Evolutionary conservation across 225 moss, liverwort and hornwort species (phyloP).

Genomic region (Antitrichia curtipendula): DNA sequence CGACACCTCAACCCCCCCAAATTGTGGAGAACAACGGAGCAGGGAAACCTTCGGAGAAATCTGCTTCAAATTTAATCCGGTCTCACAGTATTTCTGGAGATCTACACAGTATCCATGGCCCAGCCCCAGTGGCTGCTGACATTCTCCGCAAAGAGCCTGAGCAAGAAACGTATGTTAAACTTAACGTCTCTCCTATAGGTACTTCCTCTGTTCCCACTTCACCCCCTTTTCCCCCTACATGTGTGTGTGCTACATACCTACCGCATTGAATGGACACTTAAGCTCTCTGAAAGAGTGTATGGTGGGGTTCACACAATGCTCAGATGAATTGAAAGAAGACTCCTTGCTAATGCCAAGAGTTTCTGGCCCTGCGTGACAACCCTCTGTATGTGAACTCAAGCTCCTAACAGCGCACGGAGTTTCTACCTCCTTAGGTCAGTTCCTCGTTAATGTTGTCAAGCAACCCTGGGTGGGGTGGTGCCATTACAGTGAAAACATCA

Average conservation of each 20-base stretch:
- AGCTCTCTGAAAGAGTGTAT: conserved; percentile 33
- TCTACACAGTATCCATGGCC: conserved; percentile 68
- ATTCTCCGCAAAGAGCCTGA: conserved; percentile 93
- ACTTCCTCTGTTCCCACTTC: background rate
- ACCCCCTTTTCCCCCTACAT: background rate
- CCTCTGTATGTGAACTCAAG: conserved; percentile 22
- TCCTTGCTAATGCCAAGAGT: conserved; percentile 19
- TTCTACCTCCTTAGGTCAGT: conserved; percentile 23
- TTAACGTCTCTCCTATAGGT: conserved; percentile 76
- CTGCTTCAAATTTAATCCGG: conserved; percentile 40
- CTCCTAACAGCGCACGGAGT: conserved; percentile 5
- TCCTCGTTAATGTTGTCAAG: conserved; percentile 10
- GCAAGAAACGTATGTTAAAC: conserved; percentile 81
- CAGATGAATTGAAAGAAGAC: conserved; percentile 33
- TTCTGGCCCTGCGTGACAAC: conserved; percentile 28
- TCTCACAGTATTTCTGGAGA: conserved; percentile 87
- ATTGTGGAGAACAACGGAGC: conserved; percentile 13
- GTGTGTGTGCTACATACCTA: background rate
- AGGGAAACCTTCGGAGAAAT: conserved; percentile 16
- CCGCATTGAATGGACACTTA: conserved; percentile 4
- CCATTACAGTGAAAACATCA: background rate
- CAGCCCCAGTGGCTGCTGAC: conserved; percentile 86
- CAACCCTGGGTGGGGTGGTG: conserved; percentile 14
- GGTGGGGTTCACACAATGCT: conserved; percentile 11
- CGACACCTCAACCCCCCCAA: conserved; percentile 27